These are phyloP conservation scores for Leptodermis oblonga DNA, from an alignment of 257 asterid species.

Conservation along the genomic window DNA sequence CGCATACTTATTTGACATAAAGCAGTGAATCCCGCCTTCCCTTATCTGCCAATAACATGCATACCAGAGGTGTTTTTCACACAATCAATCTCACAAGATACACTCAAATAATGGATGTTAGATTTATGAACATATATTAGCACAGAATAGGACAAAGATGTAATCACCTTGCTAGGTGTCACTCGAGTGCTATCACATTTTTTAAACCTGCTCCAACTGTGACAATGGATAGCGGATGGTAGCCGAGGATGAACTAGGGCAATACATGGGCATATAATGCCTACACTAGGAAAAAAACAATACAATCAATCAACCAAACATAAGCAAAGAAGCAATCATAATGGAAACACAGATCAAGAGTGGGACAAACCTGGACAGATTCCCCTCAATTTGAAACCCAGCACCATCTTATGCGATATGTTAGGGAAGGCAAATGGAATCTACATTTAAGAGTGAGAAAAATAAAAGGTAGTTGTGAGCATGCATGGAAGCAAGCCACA, in stretches of 20 bases:
- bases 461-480: background rate
- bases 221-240: constrained; percentile 17
- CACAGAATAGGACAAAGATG: constrained; percentile 4
- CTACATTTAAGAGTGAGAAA: background rate
- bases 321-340: background rate
- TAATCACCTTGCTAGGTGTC: constrained; percentile 31
- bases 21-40: constrained; percentile 23
- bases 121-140: background rate
- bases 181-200: constrained; percentile 11
- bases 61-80: background rate
- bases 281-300: constrained; percentile 21
- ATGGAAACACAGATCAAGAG: background rate
- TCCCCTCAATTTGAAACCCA: constrained; percentile 5
- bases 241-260: constrained; percentile 24
- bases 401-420: constrained; percentile 10
- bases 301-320: background rate
- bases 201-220: constrained; percentile 22
- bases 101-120: background rate
- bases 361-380: constrained; percentile 9
- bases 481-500: too few species aligned
- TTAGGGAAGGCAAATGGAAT: background rate
- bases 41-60: constrained; percentile 10
- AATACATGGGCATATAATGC: constrained; percentile 23
- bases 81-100: background rate
- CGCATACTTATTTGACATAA: constrained; percentile 19